Conservation (phyloP, 495 filamentous ascomycete genomes). For the Tuber magnatum region DNA sequence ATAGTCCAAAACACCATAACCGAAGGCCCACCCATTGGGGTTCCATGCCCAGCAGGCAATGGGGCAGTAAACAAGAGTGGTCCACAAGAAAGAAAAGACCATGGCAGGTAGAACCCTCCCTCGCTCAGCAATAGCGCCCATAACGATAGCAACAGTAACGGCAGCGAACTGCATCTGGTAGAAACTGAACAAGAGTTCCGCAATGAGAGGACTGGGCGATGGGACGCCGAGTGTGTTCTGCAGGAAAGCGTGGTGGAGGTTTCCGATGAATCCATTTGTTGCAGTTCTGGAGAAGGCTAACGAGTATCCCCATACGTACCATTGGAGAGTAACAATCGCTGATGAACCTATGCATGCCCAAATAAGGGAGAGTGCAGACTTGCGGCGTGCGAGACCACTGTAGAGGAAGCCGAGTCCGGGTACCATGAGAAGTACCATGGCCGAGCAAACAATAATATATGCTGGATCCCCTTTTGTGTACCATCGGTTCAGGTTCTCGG, state of each 20-base stretch:
- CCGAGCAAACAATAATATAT: conserved; percentile 85
- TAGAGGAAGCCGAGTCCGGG: conserved; percentile 97
- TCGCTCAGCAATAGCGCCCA: conserved; percentile 87
- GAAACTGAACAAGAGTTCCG: conserved; percentile 84
- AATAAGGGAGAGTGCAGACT: conserved; percentile 89
- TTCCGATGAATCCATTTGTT: conserved; percentile 75
- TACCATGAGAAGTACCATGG: conserved; percentile 92
- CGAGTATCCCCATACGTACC: conserved; percentile 99
- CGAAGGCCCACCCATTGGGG: conserved; percentile 82
- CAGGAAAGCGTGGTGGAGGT: conserved; percentile 79
- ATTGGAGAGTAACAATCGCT: conserved; percentile 87
- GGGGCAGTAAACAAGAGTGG: conserved; percentile 93
- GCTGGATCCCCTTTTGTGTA: conserved; percentile 61
- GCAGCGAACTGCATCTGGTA: conserved; percentile 97
- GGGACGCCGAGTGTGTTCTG: conserved; percentile 69
- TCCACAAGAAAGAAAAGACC: conserved; percentile 95
- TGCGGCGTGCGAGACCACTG: conserved; percentile 91
- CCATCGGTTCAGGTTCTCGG: conserved; percentile 36
- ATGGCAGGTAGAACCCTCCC: conserved; percentile 90
- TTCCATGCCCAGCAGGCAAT: conserved; percentile 96
- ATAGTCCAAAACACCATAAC: conserved; percentile 91
- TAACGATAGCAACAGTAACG: conserved; percentile 84
- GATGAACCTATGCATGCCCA: conserved; percentile 90
- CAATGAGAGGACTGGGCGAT: conserved; percentile 69
- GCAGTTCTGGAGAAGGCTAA: conserved; percentile 79